Base-by-base conservation (phyloP, 768 basidiomycete species). In the Rhodotorula sphaerocarpa region DNA sequence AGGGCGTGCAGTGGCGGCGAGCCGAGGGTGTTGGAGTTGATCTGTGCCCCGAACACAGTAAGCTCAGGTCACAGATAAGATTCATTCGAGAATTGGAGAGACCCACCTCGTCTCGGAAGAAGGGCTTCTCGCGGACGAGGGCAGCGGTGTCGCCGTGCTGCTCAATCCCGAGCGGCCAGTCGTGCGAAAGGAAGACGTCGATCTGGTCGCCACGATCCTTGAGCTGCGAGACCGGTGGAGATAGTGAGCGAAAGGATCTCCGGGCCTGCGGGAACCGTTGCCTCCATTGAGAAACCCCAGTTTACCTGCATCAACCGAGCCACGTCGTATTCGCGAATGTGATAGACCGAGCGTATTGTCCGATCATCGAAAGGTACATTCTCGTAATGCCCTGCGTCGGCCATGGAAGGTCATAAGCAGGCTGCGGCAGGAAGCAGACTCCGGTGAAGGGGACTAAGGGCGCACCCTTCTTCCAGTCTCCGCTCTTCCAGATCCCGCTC, bases 111-210 rank as follows among this genome's bases (percentile, higher is more conserved):
- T 78, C 76, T 41, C 79, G 78, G 73, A 96, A 86, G 76, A 85
- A 87, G 1, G 84, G 83, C 73, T 92, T 97, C 46, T 82, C 81
- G 5, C 83, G 79, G 20, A 97, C 76, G 0, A 99, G 79, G 14
- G 71, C 78, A 10, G 72, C 70, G 11, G 84, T 74, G 71, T 96
- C 81, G 23, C 92, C 91, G 66, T 90, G 79, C 14, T 83, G 82
- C 62, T 87, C 90, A 57, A 99, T 91, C 3, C 80, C 80, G 45
- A 82, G 80, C 0, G 95, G 95, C 95, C 93, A 99, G 75, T 97
- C 95, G 73, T 99, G 93, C 3, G 92, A 96, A 41, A 97, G 79
- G 78, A 96, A 88, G 31, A 97, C 81, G 33, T 83, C 76, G 10
- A 84, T 81, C 15, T 16, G 10, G 0, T 45, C 20, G 12, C 58